Percentiles rank a stretch among this genome's conserved stretches.
Evolutionary conservation across 2,329 filamentous ascomycete species (phyloP).

Genomic region (Phaeosphaeria sp.): DNA sequence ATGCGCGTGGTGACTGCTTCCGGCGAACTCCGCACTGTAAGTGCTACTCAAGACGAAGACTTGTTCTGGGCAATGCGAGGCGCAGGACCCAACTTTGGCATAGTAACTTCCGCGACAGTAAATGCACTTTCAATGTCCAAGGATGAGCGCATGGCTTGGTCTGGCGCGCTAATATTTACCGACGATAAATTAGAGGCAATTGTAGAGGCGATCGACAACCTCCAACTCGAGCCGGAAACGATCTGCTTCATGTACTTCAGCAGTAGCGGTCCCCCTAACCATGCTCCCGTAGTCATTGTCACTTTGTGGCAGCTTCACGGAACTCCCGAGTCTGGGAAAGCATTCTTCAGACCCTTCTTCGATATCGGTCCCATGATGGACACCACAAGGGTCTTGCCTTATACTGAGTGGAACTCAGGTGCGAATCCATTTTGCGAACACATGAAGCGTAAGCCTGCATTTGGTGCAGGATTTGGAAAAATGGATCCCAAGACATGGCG

Average conservation of each 20-base stretch:
- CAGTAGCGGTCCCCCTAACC: constrained; percentile 12
- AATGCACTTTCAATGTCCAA: constrained; percentile 36
- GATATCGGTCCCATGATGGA: constrained; percentile 35
- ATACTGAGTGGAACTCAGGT: constrained; percentile 47
- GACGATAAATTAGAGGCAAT: constrained; percentile 36
- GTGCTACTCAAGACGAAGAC: constrained; percentile 12
- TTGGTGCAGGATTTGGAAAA: constrained; percentile 32
- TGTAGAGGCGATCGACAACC: constrained; percentile 39
- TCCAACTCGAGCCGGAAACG: constrained; percentile 41
- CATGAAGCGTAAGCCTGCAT: constrained; percentile 48
- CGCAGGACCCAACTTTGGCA: constrained; percentile 36
- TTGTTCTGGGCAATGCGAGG: constrained; percentile 47
- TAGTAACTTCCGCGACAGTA: constrained; percentile 42
- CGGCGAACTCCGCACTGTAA: constrained; percentile 34
- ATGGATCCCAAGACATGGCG: constrained; percentile 46
- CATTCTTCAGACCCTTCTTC: constrained; percentile 43
- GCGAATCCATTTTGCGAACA: constrained; percentile 42
- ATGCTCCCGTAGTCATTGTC: constrained; percentile 21
- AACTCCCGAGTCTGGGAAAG: constrained; percentile 32
- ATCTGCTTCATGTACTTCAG: constrained; percentile 41
- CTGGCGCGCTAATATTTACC: constrained; percentile 17
- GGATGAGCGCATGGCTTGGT: constrained; percentile 19
- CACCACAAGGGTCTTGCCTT: constrained; percentile 33
- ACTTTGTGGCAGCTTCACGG: constrained; percentile 39
- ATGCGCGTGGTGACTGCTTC: constrained; percentile 25